These are phyloP conservation scores for Hansfordia pulvinata DNA, from an alignment of 2,329 filamentous ascomycete genomes.

Conservation along the genomic window DNA sequence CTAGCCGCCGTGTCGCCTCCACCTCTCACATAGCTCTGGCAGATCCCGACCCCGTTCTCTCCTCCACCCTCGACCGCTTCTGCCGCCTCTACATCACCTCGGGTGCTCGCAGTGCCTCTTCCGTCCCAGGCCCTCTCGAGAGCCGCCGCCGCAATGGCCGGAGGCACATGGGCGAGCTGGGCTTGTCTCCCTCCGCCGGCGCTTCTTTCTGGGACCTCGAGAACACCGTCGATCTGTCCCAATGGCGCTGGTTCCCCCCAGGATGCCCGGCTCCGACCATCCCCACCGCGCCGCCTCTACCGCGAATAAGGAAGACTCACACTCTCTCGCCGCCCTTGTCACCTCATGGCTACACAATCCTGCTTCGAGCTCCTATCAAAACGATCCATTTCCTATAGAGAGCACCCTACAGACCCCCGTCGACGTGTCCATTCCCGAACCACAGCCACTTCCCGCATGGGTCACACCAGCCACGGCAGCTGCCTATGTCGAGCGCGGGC, in stretches of 20 bases:
- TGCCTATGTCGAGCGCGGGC: too few species aligned
- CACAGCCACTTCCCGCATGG: too few species aligned
- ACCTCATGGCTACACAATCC: too few species aligned
- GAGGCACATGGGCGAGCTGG: slow-evolving; percentile 37
- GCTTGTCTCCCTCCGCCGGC: slow-evolving; percentile 21
- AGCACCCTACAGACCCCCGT: too few species aligned
- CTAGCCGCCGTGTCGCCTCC: slow-evolving; percentile 26
- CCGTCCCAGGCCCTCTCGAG: slow-evolving; percentile 39
- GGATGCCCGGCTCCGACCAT: slow-evolving; percentile 12
- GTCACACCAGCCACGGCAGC: too few species aligned
- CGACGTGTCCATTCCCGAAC: too few species aligned
- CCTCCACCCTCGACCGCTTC: slow-evolving; percentile 33
- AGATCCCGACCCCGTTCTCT: slow-evolving; percentile 44
- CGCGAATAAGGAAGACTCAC: too few species aligned
- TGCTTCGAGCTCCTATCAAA: too few species aligned
- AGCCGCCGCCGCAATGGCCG: slow-evolving; percentile 36
- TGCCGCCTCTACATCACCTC: slow-evolving; percentile 14
- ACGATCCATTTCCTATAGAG: too few species aligned
- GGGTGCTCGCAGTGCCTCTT: slow-evolving; percentile 20
- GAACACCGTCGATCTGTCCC: slow-evolving; percentile 25
- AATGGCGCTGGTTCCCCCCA: slow-evolving; percentile 40
- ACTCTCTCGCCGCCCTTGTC: too few species aligned
- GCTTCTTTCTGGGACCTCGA: slow-evolving; percentile 30
- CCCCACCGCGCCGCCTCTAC: too few species aligned
- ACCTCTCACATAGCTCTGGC: slow-evolving; percentile 23